Evolutionary conservation across 169 alveolate genomes (phyloP).

Genomic region (Plasmodium malariae): DNA sequence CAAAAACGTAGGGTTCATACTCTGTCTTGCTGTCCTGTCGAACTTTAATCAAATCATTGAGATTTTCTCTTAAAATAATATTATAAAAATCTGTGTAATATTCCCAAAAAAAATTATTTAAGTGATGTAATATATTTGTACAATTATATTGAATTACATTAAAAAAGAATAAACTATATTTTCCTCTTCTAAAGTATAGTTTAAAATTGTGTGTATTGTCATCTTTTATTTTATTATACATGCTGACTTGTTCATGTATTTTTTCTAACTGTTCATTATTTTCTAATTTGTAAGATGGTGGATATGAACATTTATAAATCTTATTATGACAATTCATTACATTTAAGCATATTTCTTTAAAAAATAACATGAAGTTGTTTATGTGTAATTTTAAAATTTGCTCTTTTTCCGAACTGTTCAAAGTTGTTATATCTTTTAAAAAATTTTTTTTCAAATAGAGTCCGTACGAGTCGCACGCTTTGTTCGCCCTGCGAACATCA

Average conservation of each 20-base stretch:
- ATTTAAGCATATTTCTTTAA: slow-evolving; percentile 34
- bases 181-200: slow-evolving; percentile 30
- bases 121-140: slow-evolving; percentile 23
- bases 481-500: no score
- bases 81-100: slow-evolving; percentile 17
- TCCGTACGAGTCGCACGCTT: not conserved
- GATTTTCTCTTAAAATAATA: slow-evolving; percentile 18
- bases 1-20: slow-evolving; percentile 15
- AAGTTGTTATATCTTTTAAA: slow-evolving; percentile 12
- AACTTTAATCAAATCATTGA: not conserved
- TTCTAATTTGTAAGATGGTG: slow-evolving; percentile 7
- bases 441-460: slow-evolving; percentile 1
- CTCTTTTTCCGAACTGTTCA: not conserved
- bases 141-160: slow-evolving; percentile 17
- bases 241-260: slow-evolving; percentile 29
- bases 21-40: not conserved
- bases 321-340: slow-evolving; percentile 4
- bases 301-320: slow-evolving; percentile 32
- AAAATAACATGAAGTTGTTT: slow-evolving; percentile 34
- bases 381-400: slow-evolving; percentile 15
- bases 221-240: not conserved
- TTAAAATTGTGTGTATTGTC: slow-evolving; percentile 20
- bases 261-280: not conserved
- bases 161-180: slow-evolving; percentile 39
- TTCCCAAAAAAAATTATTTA: slow-evolving; percentile 47